Evolutionary conservation across 306 rosid species (phyloP).

Genomic region (Vigna radiata): DNA sequence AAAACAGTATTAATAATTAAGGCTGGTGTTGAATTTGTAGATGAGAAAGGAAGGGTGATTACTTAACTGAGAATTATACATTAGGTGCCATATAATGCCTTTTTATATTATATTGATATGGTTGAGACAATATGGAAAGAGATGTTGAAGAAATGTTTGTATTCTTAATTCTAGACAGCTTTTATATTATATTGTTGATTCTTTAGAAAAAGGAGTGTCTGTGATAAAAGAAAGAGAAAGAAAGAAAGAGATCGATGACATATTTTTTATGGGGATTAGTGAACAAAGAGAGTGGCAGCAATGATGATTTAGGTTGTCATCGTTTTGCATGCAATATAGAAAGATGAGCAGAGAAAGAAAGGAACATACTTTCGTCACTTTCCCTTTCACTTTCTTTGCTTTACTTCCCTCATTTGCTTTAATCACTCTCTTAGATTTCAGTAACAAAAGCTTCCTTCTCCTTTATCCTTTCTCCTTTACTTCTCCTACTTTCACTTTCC

Average conservation of each 20-base stretch:
- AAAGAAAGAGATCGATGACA: constrained; percentile 46
- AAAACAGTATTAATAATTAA: no score
- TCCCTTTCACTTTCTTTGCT: constrained; percentile 60
- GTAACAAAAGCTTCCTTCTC: constrained; percentile 61
- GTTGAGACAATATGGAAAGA: constrained; percentile 47
- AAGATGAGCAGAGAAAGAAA: constrained; percentile 44
- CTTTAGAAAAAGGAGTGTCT: constrained; percentile 38
- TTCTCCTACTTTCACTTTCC: constrained; percentile 43
- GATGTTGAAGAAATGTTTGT: constrained; percentile 41
- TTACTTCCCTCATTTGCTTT: constrained; percentile 62
- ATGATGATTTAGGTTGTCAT: constrained; percentile 71
- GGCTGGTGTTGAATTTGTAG: no score
- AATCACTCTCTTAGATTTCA: constrained; percentile 80
- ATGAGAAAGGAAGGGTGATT: neutral
- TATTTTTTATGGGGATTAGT: constrained; percentile 77
- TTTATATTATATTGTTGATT: constrained; percentile 25
- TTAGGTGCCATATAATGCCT: constrained; percentile 43
- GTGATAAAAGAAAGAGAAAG: constrained; percentile 33
- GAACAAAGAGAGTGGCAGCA: constrained; percentile 69
- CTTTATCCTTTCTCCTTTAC: constrained; percentile 32
- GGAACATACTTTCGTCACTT: constrained; percentile 53
- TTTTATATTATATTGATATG: constrained; percentile 37
- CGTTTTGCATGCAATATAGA: constrained; percentile 69
- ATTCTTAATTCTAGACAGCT: constrained; percentile 41
- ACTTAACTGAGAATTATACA: constrained; percentile 15